Evolutionary conservation across 805 yeast species (phyloP), one percentile per base, ranked within the genome.

Genomic region (Sugiyamaella americana): DNA sequence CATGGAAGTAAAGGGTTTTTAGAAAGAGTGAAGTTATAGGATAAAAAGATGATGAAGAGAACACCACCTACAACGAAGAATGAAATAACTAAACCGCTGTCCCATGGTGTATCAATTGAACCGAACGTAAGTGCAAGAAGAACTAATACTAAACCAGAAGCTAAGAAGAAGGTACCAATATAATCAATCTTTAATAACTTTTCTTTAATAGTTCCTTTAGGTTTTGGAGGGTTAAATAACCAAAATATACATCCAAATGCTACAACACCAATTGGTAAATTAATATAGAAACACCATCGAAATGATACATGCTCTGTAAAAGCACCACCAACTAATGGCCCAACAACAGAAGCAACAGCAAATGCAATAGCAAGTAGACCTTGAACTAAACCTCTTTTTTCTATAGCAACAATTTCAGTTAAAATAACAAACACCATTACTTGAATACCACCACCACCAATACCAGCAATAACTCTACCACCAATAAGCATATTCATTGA

Each of bases 391-490:
- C 93, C 95, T 51, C 96, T 70, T 41, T 82, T 79, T 47, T 91
- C 73, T 51, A 84, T 73, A 2, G 91, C 79, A 26, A 87, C 81
- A 41, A 86, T 70, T 63, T 87, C 96, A 18, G 88, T 78, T 54
- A 84, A 74, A 5, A 87, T 74, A 45, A 87, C 81, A 5, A 93
- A 80, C 16, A 86, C 78, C 57, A 86, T 68, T 0, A 88, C 75
- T 40, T 80, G 81, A 56, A 87, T 75, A 1, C 96, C 95, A 11
- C 95, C 93, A 17, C 94, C 95, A 13, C 96, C 96, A 48, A 84
- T 74, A 20, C 96, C 96, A 29, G 94, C 82, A 40, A 87, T 70
- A 49, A 85, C 81, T 56, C 94, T 71, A 1, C 88, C 89, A 2
- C 78, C 84, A 49, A 84, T 81, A 37, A 84, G 67, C 75, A 76